Percentiles rank a stretch among this genome's conserved stretches.
Evolutionary conservation across 2,329 filamentous ascomycete species (phyloP).

Genomic region (Fonsecaea monophora): DNA sequence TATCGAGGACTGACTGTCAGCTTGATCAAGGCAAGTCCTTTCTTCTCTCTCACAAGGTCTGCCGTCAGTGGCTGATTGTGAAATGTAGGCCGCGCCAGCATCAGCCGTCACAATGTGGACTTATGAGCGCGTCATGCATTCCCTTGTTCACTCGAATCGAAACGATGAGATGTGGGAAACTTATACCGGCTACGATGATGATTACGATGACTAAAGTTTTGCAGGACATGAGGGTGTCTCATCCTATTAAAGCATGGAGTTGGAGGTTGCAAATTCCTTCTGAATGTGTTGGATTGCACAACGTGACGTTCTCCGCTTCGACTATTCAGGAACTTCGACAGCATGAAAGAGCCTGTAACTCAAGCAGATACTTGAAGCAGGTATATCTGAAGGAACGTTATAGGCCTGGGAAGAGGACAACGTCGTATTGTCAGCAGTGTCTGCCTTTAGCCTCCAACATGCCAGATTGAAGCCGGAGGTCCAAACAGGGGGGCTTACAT

Average conservation of each 20-base stretch:
- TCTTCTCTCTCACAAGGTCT: background rate
- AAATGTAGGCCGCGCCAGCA: conserved; percentile 70
- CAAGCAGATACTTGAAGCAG: background rate
- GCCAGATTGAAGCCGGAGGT: background rate
- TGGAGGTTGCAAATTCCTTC: background rate
- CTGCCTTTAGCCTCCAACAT: background rate
- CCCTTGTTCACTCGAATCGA: conserved; percentile 56
- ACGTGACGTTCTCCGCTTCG: background rate
- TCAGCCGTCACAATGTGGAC: conserved; percentile 95
- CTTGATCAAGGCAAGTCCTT: conserved; percentile 72
- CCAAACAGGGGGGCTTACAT: background rate
- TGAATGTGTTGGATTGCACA: background rate
- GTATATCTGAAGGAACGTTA: background rate
- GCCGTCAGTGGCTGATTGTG: conserved; percentile 8
- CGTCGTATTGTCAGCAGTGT: background rate
- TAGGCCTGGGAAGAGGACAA: background rate
- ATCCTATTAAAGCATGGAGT: conserved; percentile 6
- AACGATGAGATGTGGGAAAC: conserved; percentile 40
- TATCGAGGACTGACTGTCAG: conserved; percentile 90
- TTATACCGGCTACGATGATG: conserved; percentile 38
- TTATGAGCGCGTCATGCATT: conserved; percentile 76
- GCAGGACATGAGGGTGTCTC: conserved; percentile 21
- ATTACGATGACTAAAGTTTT: conserved; percentile 37
- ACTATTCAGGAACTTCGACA: background rate
- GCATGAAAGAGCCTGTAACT: background rate